Evolutionary conservation across 805 yeast species (phyloP), one percentile per base, ranked within the genome.

Genomic region (Yarrowia porcina): DNA sequence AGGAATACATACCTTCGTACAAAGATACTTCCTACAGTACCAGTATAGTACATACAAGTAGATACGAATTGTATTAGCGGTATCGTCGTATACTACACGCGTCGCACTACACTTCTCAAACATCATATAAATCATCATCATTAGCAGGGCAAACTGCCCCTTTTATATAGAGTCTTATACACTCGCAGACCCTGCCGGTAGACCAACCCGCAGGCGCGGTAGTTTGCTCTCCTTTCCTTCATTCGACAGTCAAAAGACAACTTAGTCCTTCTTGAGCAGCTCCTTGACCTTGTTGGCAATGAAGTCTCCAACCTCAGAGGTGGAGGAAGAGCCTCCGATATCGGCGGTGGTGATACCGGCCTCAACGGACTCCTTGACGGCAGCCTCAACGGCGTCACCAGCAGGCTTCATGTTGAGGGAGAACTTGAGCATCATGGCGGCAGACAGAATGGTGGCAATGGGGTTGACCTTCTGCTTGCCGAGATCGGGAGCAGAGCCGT

Each of bases 401-500:
- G 90, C 97, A 67, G 86, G 84, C 65, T 82, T 83, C 72, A 90
- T 77, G 73, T 90, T 86, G 74, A 94, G 83, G 18, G 97, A 91
- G 67, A 94, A 83, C 71, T 93, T 85, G 77, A 94, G 83, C 98
- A 94, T 94, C 96, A 94, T 89, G 32, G 98, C 98, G 12, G 90
- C 96, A 25, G 97, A 91, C 71, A 94, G 82, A 69, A 93, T 92
- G 23, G 97, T 90, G 60, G 98, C 99, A 64, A 93, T 77, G 60
- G 99, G 99, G 77, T 93, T 93, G 64, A 92, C 99, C 78, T 89
- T 88, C 74, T 90, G 90, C 65, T 77, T 79, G 60, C 87, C 86
- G 73, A 93, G 84, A 75, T 93, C 99, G 60, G 99, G 99, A 35
- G 99, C 99, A 50, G 97, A 88, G 52, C 99, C 99, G 75, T 93